Evolutionary conservation across 2,329 filamentous ascomycete species (phyloP), one percentile per base, ranked within the genome.

Genomic region (Elsinoe necatrix): DNA sequence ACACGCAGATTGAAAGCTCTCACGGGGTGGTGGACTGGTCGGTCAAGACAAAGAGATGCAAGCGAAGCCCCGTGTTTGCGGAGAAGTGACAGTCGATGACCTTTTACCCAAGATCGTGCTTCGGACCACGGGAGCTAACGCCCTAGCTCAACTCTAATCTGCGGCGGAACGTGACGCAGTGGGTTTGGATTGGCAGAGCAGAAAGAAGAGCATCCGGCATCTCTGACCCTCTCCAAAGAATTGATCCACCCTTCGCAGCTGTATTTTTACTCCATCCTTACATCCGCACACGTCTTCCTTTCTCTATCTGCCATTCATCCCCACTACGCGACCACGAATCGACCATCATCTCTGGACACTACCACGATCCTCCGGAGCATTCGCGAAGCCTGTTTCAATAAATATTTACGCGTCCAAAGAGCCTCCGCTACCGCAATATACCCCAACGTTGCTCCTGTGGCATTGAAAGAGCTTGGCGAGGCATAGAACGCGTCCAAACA

Each of bases 291-390:
- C 43, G 7, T 63, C 63, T 60, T 61, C 62, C 63, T 54, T 61
- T 65, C 63, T 67, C 11, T 20, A 29, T 5, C 20, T 21, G 9
- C 16, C 16, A 20, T 25, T 63, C 62, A 61, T 65, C 56, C 63
- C 66, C 61, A 64, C 62, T 61, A 63, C 50, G 48, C 45, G 59
- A 56, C 63, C 61, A 59, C 63, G 59, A 66, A 64, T 52, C 58
- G 58, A 63, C 62, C 68, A 61, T 66, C 63, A 47, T 64, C 63
- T 63, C 60, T 54, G 58, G 63, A 59, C 61, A 56, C 61, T 60
- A 62, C 57, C 61, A 45, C 61, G 56, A 61, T 67, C 66, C 8
- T 39, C 48, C 48, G 48, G 48, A 25, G 25, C 29, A 39, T 37
- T 34, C 34, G 25, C 54, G 54, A 27, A 56, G 25, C 54, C 41